Conservation (phyloP, 306 rosid genomes). For the Herpetospermum pedunculosum region DNA sequence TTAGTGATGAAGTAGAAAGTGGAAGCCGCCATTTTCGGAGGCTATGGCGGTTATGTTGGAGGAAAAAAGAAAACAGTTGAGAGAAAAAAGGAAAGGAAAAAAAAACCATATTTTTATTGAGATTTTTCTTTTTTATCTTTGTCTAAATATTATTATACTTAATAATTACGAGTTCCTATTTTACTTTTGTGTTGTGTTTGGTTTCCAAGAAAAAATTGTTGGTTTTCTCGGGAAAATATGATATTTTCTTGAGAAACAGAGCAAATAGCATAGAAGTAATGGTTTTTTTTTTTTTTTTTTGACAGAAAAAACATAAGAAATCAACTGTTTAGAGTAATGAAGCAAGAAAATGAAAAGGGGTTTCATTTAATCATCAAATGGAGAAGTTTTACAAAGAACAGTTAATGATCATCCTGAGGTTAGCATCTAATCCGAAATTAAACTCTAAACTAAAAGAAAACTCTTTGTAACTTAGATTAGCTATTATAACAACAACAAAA, state of each 20-base stretch:
- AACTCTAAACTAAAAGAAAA: background rate
- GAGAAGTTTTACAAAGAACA: background rate
- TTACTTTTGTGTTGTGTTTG: background rate
- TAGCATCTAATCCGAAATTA: background rate
- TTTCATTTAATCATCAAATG: slow-evolving; percentile 4
- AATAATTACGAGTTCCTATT: background rate
- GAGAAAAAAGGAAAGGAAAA: background rate
- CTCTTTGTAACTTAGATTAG: background rate
- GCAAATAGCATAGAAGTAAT: background rate
- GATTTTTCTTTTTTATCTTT: background rate
- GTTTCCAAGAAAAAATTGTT: background rate
- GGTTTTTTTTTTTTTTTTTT: no score
- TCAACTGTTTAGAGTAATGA: background rate
- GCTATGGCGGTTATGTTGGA: slow-evolving; percentile 1
- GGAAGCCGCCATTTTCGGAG: slow-evolving; percentile 3
- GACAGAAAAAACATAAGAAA: background rate
- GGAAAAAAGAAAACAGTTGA: background rate
- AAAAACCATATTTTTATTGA: background rate
- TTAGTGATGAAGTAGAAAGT: background rate
- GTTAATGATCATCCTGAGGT: background rate
- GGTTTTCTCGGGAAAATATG: background rate
- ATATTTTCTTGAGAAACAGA: background rate
- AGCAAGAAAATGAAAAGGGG: background rate
- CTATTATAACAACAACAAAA: background rate
- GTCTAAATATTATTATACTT: background rate